Percentiles rank a stretch among this genome's conserved stretches.
Evolutionary conservation across 2,329 filamentous ascomycete genomes (phyloP).

Genomic region (Aaosphaeria pasadenensis): DNA sequence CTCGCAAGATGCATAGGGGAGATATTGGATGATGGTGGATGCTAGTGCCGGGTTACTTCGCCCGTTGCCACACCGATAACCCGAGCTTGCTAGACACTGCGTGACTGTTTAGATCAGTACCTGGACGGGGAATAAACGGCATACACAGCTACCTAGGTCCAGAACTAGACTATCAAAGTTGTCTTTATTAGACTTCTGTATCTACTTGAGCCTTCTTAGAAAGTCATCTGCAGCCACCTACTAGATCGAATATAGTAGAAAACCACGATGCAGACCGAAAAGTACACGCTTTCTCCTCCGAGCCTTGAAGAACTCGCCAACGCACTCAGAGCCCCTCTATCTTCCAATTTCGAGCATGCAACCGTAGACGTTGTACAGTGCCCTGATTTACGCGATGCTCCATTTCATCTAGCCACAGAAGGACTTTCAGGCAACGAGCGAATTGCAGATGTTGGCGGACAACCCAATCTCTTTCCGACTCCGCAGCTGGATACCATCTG

Average conservation of each 20-base stretch:
- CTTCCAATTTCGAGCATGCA: background rate
- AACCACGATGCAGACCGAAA: constrained; percentile 2
- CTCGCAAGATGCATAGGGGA: no score
- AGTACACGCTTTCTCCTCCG: constrained; percentile 1
- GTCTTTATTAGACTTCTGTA: no score
- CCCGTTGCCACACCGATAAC: no score
- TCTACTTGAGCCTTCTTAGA: no score
- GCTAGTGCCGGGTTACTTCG: no score
- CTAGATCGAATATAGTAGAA: background rate
- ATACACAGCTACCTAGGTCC: no score
- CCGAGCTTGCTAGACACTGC: no score
- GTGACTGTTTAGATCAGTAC: no score
- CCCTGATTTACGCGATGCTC: constrained; percentile 38
- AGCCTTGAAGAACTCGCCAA: constrained; percentile 4
- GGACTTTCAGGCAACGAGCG: constrained; percentile 41
- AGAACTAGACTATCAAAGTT: no score
- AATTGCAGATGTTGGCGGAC: constrained; percentile 47
- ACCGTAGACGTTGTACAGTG: constrained; percentile 23
- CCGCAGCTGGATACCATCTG: constrained; percentile 8
- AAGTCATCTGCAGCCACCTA: no score
- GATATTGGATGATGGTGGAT: no score
- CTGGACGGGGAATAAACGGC: no score
- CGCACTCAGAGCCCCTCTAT: constrained; percentile 1
- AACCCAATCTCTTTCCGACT: constrained; percentile 21
- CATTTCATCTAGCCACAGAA: constrained; percentile 38